A percentile compares a stretch with the other conserved stretches of the same genome.
Evolutionary conservation across 371 early-diverging fungal genomes (phyloP).

Genomic region (Phascolomyces articulosus): DNA sequence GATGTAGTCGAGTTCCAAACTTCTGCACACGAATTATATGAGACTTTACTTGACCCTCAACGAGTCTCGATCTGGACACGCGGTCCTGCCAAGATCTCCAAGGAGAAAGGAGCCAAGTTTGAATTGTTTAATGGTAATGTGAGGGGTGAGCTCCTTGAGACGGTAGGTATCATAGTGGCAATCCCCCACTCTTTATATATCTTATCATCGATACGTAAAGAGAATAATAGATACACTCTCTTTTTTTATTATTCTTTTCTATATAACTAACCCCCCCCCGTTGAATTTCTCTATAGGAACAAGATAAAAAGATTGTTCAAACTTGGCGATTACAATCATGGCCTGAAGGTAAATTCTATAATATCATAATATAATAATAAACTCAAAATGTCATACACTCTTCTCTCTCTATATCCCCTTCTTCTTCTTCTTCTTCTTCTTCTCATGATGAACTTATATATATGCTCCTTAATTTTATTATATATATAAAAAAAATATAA

Average conservation of each 20-base stretch:
- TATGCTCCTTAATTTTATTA: too few species aligned
- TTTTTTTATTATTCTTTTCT: too few species aligned
- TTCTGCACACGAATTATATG: conserved; percentile 84
- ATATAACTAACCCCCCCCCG: too few species aligned
- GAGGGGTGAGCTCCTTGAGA: conserved; percentile 76
- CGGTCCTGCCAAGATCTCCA: conserved; percentile 56
- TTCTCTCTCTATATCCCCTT: too few species aligned
- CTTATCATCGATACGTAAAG: too few species aligned
- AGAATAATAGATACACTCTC: too few species aligned
- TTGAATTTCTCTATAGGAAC: too few species aligned
- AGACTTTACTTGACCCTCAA: conserved; percentile 74
- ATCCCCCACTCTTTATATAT: too few species aligned
- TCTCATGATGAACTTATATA: too few species aligned
- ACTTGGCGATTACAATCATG: conserved; percentile 87
- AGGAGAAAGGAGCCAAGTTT: conserved; percentile 64
- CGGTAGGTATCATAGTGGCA: conserved; percentile 44
- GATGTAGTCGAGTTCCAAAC: conserved; percentile 86
- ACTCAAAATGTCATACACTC: too few species aligned
- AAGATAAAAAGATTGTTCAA: conserved; percentile 80
- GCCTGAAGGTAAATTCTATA: conserved; percentile 66
- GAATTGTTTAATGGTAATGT: conserved; percentile 89
- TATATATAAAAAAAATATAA: too few species aligned
- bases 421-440: too few species aligned
- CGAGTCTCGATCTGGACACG: conserved; percentile 87
- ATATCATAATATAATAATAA: neutral